phyloP scores from a whole-genome alignment of 1,139 yeast species.

The Entelexis paramagnoliae region DNA sequence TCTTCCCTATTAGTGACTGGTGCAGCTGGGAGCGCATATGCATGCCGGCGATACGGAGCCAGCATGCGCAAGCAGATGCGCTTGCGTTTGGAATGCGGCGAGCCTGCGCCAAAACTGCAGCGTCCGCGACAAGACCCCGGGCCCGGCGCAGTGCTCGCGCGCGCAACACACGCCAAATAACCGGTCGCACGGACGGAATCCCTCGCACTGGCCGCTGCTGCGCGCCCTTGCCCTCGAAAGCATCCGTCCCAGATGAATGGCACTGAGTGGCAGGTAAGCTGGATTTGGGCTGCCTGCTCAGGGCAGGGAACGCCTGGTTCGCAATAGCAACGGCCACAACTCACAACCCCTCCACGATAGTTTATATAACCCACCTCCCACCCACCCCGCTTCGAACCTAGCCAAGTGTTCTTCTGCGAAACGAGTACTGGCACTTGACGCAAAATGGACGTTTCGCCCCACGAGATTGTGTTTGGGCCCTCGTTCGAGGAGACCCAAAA shows the following conservation, averaged over 20 bases:
- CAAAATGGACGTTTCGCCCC: conserved; percentile 17
- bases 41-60: conserved; percentile 3
- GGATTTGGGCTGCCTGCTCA: conserved; percentile 1
- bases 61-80: conserved; percentile 1
- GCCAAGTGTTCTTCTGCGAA: conserved; percentile 1
- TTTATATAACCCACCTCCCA: not conserved
- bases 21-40: conserved; percentile 4
- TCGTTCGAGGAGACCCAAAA: conserved; percentile 69
- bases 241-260: not conserved
- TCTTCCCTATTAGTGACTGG: not conserved
- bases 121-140: no score
- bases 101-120: no score
- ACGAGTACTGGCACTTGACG: not conserved
- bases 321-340: conserved; percentile 1
- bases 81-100: not conserved
- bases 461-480: conserved; percentile 19
- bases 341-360: not conserved
- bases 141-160: not conserved
- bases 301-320: conserved; percentile 2
- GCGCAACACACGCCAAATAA: not conserved
- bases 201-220: not conserved
- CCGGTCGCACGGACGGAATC: no score
- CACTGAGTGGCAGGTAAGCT: not conserved
- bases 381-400: not conserved
- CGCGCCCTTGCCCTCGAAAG: not conserved